Percentiles rank a stretch among this genome's conserved stretches.
Conservation (phyloP, 345 rosid genomes). For the Syzygium jambos region DNA sequence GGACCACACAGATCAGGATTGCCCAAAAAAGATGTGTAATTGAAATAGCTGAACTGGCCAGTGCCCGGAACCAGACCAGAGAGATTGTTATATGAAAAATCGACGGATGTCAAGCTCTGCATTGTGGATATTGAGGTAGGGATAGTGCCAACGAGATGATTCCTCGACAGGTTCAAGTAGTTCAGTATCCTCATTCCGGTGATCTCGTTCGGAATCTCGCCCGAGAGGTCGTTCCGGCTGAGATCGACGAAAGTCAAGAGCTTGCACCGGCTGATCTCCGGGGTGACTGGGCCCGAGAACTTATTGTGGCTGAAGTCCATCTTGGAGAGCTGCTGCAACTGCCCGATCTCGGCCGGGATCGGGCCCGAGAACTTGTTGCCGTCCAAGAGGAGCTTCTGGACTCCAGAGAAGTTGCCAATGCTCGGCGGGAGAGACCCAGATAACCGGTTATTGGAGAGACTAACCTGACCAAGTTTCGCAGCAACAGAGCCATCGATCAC, state of each 20-base stretch:
- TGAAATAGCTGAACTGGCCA: conserved; percentile 48
- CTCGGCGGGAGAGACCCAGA: conserved; percentile 30
- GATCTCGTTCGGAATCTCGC: conserved; percentile 34
- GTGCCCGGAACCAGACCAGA: conserved; percentile 41
- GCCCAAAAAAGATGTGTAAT: conserved; percentile 43
- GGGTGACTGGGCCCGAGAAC: conserved; percentile 32
- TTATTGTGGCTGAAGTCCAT: conserved; percentile 40
- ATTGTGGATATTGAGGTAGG: conserved; percentile 33
- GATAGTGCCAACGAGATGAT: conserved; percentile 38
- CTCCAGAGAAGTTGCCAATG: conserved; percentile 38
- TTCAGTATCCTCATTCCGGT: conserved; percentile 44
- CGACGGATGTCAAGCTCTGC: conserved; percentile 54
- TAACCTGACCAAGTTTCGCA: conserved; percentile 29
- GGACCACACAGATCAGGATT: conserved; percentile 46
- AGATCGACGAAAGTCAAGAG: conserved; percentile 42
- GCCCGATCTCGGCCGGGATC: conserved; percentile 37
- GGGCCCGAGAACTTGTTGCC: conserved; percentile 36
- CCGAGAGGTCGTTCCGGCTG: conserved; percentile 34
- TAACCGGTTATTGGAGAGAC: conserved; percentile 37
- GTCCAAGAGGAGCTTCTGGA: conserved; percentile 42
- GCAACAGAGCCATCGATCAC: conserved; percentile 15
- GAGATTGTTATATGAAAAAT: conserved; percentile 47
- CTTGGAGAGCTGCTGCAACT: conserved; percentile 44
- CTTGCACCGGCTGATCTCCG: conserved; percentile 43
- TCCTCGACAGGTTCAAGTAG: conserved; percentile 38